These are phyloP conservation scores for Leishmania braziliensis DNA, from an alignment of 208 protist species.

Conservation along the genomic window DNA sequence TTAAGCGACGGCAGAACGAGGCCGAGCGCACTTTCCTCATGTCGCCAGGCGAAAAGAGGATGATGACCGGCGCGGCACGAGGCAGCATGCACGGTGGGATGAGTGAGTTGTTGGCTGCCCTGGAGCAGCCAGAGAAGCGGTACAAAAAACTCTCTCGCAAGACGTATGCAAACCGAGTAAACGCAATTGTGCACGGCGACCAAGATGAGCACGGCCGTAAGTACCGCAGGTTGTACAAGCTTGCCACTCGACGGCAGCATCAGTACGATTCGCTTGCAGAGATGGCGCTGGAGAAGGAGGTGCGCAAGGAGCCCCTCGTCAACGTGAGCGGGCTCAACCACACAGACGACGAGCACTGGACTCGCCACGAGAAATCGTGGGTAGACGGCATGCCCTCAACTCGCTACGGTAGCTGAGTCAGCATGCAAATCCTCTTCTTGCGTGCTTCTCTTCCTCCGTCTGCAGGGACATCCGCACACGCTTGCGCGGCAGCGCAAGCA, in stretches of 20 bases:
- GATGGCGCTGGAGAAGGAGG: constrained; percentile 79
- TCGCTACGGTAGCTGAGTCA: constrained; percentile 34
- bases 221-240: constrained; percentile 59
- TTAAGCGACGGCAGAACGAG: constrained; percentile 51
- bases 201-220: constrained; percentile 86
- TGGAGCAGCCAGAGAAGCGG: constrained; percentile 58
- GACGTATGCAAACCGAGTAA: constrained; percentile 84
- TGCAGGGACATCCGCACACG: no score
- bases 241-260: constrained; percentile 51
- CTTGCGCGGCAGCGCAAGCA: no score
- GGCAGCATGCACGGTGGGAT: constrained; percentile 42
- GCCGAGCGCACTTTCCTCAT: constrained; percentile 74
- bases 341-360: constrained; percentile 67
- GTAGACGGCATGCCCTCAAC: constrained; percentile 61
- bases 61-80: neutral
- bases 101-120: constrained; percentile 44
- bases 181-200: constrained; percentile 85
- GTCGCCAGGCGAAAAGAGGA: constrained; percentile 52
- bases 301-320: constrained; percentile 68
- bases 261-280: constrained; percentile 70
- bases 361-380: constrained; percentile 48
- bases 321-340: constrained; percentile 47
- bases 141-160: constrained; percentile 85
- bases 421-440: neutral
- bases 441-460: neutral